phyloP scores from a whole-genome alignment of 2,329 filamentous ascomycete genomes.

The Fusarium nisikadoi region DNA sequence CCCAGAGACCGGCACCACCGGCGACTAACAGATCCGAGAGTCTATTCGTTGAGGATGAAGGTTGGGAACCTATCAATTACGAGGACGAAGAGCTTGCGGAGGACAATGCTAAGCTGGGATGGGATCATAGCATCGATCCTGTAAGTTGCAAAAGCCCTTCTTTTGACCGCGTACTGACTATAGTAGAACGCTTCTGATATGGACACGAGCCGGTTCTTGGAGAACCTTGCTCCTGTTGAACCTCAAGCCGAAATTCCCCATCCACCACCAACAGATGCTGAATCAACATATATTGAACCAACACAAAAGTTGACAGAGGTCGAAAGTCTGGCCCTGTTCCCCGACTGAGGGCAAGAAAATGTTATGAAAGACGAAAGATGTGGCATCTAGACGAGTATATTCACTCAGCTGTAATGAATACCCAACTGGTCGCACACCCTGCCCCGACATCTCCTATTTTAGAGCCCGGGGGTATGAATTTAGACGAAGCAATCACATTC shows the following conservation, averaged over 20 bases:
- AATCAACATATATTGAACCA: constrained; percentile 65
- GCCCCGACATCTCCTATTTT: constrained; percentile 74
- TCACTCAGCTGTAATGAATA: constrained; percentile 53
- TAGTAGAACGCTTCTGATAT: constrained; percentile 56
- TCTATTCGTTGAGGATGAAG: constrained; percentile 80
- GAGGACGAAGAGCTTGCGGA: constrained; percentile 69
- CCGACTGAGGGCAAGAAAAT: constrained; percentile 44
- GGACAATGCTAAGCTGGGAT: constrained; percentile 74
- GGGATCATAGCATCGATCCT: constrained; percentile 75
- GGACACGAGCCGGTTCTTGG: constrained; percentile 55
- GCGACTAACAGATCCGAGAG: constrained; percentile 72
- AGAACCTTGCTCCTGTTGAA: constrained; percentile 27
- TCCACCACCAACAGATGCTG: constrained; percentile 40
- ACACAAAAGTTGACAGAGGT: constrained; percentile 80
- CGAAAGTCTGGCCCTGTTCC: constrained; percentile 57
- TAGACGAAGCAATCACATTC: constrained; percentile 72
- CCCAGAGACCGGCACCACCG: constrained; percentile 63
- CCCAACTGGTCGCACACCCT: constrained; percentile 92
- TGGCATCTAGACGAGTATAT: constrained; percentile 13
- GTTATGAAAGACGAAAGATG: background rate
- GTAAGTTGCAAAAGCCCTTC: constrained; percentile 55
- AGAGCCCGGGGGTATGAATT: constrained; percentile 61
- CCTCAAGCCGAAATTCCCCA: constrained; percentile 25
- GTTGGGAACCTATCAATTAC: constrained; percentile 76
- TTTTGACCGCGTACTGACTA: constrained; percentile 43